phyloP scores from a whole-genome alignment of 495 filamentous ascomycete genomes.

The Neurospora africana region DNA sequence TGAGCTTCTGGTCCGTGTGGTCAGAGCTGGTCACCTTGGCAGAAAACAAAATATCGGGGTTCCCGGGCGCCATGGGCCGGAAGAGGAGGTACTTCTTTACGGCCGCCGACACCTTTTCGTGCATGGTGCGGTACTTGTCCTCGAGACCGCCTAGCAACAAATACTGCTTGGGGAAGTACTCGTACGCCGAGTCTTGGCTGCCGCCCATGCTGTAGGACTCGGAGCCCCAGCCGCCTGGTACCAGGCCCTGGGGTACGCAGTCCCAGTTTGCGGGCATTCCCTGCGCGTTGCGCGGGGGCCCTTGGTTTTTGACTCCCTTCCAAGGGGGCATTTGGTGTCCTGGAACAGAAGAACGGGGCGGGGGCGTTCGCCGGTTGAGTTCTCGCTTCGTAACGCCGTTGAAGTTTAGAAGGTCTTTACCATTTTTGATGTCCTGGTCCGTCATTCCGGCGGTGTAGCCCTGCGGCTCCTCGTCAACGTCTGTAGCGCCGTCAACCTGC shows the following conservation, averaged over 20 bases:
- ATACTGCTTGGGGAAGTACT: slow-evolving; percentile 83
- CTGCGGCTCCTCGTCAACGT: not conserved
- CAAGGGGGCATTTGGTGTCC: not conserved
- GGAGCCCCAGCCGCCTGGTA: slow-evolving; percentile 22
- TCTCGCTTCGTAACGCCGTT: not conserved
- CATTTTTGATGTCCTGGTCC: not conserved
- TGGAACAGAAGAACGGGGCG: not conserved
- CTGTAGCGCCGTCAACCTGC: slow-evolving; percentile 11
- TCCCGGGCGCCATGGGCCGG: slow-evolving; percentile 69
- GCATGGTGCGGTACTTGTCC: slow-evolving; percentile 74
- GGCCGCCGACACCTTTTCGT: slow-evolving; percentile 57
- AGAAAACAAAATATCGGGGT: slow-evolving; percentile 68
- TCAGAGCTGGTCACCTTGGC: slow-evolving; percentile 35
- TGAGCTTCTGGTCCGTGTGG: slow-evolving; percentile 27
- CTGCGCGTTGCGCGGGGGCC: slow-evolving; percentile 4
- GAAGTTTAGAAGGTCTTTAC: not conserved
- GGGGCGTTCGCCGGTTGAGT: not conserved
- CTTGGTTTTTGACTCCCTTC: not conserved
- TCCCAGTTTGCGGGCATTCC: slow-evolving; percentile 26
- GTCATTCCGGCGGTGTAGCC: slow-evolving; percentile 5
- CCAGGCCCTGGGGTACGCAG: slow-evolving; percentile 46
- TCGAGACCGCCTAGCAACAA: slow-evolving; percentile 72
- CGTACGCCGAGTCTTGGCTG: slow-evolving; percentile 83
- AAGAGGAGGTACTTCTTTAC: slow-evolving; percentile 70
- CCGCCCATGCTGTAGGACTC: slow-evolving; percentile 56